These are phyloP conservation scores for Termitomyces sp. DNA, from an alignment of 768 basidiomycete species.

Conservation along the genomic window DNA sequence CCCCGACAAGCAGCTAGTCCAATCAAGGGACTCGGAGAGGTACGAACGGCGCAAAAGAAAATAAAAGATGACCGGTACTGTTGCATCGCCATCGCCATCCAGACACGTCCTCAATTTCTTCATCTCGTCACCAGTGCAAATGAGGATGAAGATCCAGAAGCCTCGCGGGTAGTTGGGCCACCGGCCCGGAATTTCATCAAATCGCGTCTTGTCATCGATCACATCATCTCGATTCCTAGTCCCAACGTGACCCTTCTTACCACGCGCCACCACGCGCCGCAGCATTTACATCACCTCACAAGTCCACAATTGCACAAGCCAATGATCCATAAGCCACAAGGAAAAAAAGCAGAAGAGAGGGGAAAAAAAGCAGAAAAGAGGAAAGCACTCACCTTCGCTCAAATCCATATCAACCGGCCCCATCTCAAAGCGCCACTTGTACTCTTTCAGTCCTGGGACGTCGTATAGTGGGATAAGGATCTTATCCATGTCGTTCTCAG, in stretches of 20 bases:
- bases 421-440: constrained; percentile 38
- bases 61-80: too few species aligned
- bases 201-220: not conserved
- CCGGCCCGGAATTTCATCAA: too few species aligned
- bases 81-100: too few species aligned
- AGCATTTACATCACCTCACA: not conserved
- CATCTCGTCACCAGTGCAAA: too few species aligned
- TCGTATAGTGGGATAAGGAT: constrained; percentile 46
- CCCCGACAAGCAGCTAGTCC: too few species aligned
- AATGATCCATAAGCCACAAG: not conserved
- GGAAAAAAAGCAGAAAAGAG: too few species aligned
- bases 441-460: constrained; percentile 28
- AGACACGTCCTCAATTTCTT: too few species aligned
- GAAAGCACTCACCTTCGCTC: constrained; percentile 41
- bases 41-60: too few species aligned
- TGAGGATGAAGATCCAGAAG: too few species aligned
- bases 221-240: not conserved
- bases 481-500: constrained; percentile 31
- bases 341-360: accelerated
- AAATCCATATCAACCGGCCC: constrained; percentile 51
- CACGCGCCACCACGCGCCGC: not conserved
- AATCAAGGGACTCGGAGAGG: too few species aligned
- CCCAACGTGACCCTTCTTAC: too few species aligned
- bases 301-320: not conserved
- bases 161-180: too few species aligned